These are phyloP conservation scores for Collybiopsis confluens DNA, from an alignment of 768 basidiomycete species.

Conservation along the genomic window DNA sequence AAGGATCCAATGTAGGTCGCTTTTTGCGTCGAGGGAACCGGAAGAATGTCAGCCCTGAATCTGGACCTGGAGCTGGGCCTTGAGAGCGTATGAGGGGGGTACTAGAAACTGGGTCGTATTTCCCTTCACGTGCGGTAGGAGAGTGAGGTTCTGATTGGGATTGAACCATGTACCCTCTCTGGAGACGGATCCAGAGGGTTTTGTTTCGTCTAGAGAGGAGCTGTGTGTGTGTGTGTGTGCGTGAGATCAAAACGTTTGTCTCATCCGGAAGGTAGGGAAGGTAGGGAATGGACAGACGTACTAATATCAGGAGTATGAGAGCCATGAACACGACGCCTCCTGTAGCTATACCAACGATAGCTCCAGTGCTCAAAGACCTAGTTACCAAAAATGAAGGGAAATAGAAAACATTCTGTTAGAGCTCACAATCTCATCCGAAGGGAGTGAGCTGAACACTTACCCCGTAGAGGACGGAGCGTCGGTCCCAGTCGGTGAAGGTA, in stretches of 20 bases:
- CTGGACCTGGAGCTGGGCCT: no score
- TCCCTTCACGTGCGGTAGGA: neutral
- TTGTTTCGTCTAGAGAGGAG: conserved; percentile 19
- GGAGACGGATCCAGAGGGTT: conserved; percentile 20
- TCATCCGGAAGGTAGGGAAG: neutral
- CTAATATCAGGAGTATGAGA: conserved; percentile 15
- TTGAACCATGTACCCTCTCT: conserved; percentile 24
- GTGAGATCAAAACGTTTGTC: no score
- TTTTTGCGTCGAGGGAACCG: neutral
- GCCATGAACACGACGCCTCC: conserved; percentile 12
- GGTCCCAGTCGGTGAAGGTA: no score
- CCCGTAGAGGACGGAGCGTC: no score
- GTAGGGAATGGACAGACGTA: conserved; percentile 4
- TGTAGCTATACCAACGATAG: conserved; percentile 13
- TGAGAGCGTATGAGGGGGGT: neutral
- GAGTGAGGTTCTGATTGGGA: conserved; percentile 19
- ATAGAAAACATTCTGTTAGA: no score
- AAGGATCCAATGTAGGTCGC: neutral
- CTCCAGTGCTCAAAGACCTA: conserved; percentile 9
- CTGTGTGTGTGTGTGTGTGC: no score
- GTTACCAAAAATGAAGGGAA: no score
- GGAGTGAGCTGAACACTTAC: no score
- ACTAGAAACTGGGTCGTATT: neutral
- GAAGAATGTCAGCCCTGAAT: no score
- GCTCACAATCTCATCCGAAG: no score